Percentiles rank a stretch among this genome's conserved stretches.
Evolutionary conservation across 139 green algal genomes (phyloP).

Genomic region (Chlamydomonas eustigma): DNA sequence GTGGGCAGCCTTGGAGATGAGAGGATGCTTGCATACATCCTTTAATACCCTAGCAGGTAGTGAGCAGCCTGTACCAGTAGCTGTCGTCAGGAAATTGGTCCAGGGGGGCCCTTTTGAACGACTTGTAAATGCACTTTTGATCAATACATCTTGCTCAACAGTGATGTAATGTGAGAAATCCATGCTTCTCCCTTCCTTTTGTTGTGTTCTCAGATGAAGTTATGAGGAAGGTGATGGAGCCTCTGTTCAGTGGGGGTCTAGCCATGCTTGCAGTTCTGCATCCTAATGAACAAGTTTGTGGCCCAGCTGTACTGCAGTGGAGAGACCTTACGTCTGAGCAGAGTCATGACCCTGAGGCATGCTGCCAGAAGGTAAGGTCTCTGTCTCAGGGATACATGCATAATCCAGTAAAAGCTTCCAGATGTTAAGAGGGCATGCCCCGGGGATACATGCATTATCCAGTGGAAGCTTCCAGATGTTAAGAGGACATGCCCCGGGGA

Average conservation of each 20-base stretch:
- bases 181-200: too few relatives aligned
- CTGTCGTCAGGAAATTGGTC: too few relatives aligned
- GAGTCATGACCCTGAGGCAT: neutral
- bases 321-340: neutral
- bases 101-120: too few relatives aligned
- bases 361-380: conserved; percentile 2
- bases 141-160: too few relatives aligned
- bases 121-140: too few relatives aligned
- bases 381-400: neutral
- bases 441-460: too few relatives aligned
- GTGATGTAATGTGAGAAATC: too few relatives aligned
- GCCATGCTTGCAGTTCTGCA: neutral
- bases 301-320: neutral
- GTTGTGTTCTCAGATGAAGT: conserved; percentile 5
- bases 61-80: too few relatives aligned
- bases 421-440: neutral
- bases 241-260: neutral
- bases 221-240: conserved; percentile 7
- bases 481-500: neutral
- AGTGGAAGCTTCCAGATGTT: neutral
- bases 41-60: too few relatives aligned
- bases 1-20: too few relatives aligned
- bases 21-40: too few relatives aligned
- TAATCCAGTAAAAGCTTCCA: neutral
- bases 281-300: too few relatives aligned